These are phyloP conservation scores for Torulaspora microellipsoides DNA, from an alignment of 805 yeast species.

Conservation along the genomic window DNA sequence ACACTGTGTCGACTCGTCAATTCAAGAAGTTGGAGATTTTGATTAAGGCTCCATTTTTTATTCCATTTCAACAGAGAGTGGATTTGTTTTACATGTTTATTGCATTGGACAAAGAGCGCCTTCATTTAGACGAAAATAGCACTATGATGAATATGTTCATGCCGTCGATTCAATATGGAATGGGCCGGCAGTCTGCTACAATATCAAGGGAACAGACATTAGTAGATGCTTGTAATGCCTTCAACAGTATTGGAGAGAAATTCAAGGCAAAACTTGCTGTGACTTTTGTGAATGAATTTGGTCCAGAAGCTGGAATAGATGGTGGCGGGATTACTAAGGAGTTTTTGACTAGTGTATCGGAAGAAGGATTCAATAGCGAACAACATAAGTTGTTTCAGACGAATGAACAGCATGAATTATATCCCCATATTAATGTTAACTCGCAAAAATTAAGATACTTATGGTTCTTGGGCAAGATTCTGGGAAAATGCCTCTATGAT, in stretches of 20 bases:
- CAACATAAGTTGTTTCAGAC: conserved; percentile 38
- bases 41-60: conserved; percentile 68
- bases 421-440: conserved; percentile 44
- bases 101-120: conserved; percentile 44
- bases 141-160: conserved; percentile 13
- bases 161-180: conserved; percentile 15
- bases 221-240: conserved; percentile 66
- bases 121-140: conserved; percentile 24
- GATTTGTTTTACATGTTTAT: conserved; percentile 63
- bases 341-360: conserved; percentile 66
- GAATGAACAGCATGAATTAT: conserved; percentile 54
- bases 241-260: conserved; percentile 47
- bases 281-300: conserved; percentile 65
- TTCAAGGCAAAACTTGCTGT: conserved; percentile 62
- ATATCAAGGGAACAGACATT: conserved; percentile 68
- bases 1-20: conserved; percentile 20
- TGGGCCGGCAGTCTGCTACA: conserved; percentile 39
- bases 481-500: conserved; percentile 88
- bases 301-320: conserved; percentile 85
- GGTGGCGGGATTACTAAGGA: conserved; percentile 98
- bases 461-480: conserved; percentile 70
- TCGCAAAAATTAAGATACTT: conserved; percentile 34
- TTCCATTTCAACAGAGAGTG: conserved; percentile 72
- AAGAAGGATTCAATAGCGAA: conserved; percentile 55
- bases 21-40: conserved; percentile 46